phyloP scores from a whole-genome alignment of 805 yeast species.

The Lipomyces starkeyi region DNA sequence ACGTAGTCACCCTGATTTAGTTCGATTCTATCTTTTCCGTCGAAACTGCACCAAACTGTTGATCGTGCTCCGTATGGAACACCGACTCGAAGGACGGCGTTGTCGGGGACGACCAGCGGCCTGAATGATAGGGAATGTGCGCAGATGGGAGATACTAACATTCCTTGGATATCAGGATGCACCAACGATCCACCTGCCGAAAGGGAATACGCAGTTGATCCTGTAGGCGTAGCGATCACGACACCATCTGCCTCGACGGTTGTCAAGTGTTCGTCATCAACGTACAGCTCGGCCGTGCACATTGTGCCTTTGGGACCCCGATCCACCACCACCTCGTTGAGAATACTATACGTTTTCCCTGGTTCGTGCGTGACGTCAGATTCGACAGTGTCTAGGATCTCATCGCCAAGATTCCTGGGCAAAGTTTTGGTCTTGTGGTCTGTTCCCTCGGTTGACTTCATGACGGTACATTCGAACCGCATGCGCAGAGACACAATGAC shows the following conservation, averaged over 20 bases:
- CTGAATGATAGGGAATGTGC: conserved; percentile 94
- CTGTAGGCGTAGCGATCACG: conserved; percentile 69
- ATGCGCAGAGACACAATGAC: conserved; percentile 56
- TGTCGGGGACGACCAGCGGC: conserved; percentile 90
- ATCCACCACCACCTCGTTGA: conserved; percentile 59
- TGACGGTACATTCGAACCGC: conserved; percentile 58
- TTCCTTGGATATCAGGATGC: conserved; percentile 92
- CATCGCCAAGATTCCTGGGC: conserved; percentile 25
- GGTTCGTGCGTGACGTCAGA: conserved; percentile 31
- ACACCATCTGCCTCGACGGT: conserved; percentile 72
- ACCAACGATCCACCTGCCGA: conserved; percentile 96
- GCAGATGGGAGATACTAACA: conserved; percentile 92
- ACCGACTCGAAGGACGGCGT: conserved; percentile 78
- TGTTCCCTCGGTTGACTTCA: conserved; percentile 45
- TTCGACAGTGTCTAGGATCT: conserved; percentile 32
- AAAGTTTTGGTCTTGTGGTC: conserved; percentile 21
- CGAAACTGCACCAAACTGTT: conserved; percentile 96
- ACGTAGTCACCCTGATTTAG: conserved; percentile 82
- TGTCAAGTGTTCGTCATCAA: conserved; percentile 58
- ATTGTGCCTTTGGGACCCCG: conserved; percentile 60
- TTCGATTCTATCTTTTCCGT: conserved; percentile 87
- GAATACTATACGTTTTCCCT: conserved; percentile 49
- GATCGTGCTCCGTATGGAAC: conserved; percentile 80
- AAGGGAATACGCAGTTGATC: conserved; percentile 91
- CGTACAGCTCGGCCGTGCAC: conserved; percentile 58